Conservation (phyloP, 495 filamentous ascomycete species). For the Astrothelium macrocarpum region DNA sequence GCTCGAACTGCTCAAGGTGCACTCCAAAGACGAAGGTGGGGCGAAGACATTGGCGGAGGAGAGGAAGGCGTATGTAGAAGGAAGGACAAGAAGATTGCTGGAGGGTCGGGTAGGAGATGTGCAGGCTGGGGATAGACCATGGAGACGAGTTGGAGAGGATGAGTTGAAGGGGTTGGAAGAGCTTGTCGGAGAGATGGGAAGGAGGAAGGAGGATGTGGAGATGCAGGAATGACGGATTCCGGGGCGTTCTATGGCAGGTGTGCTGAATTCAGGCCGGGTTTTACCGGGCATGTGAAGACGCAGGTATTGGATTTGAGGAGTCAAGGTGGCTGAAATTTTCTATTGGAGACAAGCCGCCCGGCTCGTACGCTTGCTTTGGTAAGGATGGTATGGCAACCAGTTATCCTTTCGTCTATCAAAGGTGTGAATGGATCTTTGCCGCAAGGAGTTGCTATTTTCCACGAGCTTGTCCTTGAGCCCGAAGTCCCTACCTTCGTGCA, state of each 20-base stretch:
- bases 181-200: conserved; percentile 20
- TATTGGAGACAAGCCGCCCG: too few relatives aligned
- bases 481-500: too few relatives aligned
- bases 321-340: not conserved
- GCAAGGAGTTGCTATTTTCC: not conserved
- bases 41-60: conserved; percentile 22
- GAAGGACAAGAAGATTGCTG: conserved; percentile 25
- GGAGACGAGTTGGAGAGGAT: conserved; percentile 23
- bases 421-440: not conserved
- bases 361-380: too few relatives aligned
- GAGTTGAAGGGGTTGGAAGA: conserved; percentile 31
- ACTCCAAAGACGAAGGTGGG: conserved; percentile 11
- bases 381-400: too few relatives aligned
- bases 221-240: conserved; percentile 9
- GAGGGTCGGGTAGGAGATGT: conserved; percentile 28
- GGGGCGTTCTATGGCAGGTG: not conserved
- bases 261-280: not conserved
- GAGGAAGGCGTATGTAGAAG: conserved; percentile 30
- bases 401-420: not conserved
- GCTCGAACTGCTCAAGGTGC: conserved; percentile 21
- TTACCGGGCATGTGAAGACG: not conserved
- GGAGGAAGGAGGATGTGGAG: conserved; percentile 8
- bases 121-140: conserved; percentile 14
- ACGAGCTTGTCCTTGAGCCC: too few relatives aligned
- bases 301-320: too few relatives aligned